A percentile compares a stretch with the other conserved stretches of the same genome.
Evolutionary conservation across 1,284 basidiomycete species (phyloP).

Genomic region (Pyrrhoderma lamaoense): DNA sequence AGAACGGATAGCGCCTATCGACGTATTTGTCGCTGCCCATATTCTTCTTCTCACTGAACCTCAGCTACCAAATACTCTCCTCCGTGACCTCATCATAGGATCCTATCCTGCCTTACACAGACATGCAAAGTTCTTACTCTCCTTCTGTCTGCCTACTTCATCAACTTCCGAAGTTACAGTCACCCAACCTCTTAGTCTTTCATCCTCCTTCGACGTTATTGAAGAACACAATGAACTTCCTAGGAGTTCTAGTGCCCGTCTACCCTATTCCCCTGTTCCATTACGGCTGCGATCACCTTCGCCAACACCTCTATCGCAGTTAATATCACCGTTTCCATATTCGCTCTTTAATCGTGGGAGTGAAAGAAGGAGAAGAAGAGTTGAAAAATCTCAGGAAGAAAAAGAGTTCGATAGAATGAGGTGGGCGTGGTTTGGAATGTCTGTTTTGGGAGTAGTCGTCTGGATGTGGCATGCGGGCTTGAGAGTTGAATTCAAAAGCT

Average conservation of each 20-base stretch:
- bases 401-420: slow-evolving; percentile 28
- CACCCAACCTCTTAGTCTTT: slow-evolving; percentile 22
- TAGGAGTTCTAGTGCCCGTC: neutral
- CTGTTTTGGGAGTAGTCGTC: slow-evolving; percentile 24
- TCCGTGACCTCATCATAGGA: slow-evolving; percentile 45
- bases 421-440: slow-evolving; percentile 30
- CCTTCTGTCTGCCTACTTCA: slow-evolving; percentile 26
- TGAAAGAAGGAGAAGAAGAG: neutral
- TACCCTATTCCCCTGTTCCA: neutral
- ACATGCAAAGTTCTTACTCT: slow-evolving; percentile 46
- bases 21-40: slow-evolving; percentile 60
- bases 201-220: slow-evolving; percentile 14
- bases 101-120: slow-evolving; percentile 48
- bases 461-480: slow-evolving; percentile 19
- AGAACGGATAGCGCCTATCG: slow-evolving; percentile 48
- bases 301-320: neutral
- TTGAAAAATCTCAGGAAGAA: slow-evolving; percentile 27
- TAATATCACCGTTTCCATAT: slow-evolving; percentile 2
- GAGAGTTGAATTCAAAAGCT: slow-evolving; percentile 17
- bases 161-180: slow-evolving; percentile 16
- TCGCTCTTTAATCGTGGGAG: slow-evolving; percentile 2
- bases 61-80: slow-evolving; percentile 52
- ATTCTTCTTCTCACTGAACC: slow-evolving; percentile 51
- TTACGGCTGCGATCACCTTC: slow-evolving; percentile 11
- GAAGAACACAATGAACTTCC: slow-evolving; percentile 4